Evolutionary conservation across 108 stramenopile species (phyloP).

Genomic region (Thalassiosira profunda): DNA sequence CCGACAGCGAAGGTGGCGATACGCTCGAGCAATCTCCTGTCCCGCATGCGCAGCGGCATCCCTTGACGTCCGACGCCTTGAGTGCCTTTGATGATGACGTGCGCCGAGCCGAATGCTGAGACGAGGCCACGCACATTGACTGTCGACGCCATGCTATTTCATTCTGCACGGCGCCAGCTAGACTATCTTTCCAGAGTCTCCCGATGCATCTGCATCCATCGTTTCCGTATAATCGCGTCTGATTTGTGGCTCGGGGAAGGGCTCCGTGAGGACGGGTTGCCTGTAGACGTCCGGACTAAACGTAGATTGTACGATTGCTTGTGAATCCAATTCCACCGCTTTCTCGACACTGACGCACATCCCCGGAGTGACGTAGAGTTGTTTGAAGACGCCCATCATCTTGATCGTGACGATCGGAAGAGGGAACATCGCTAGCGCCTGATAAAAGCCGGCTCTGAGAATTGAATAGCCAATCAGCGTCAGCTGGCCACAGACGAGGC

Average conservation of each 20-base stretch:
- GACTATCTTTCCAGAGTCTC: conserved; percentile 25
- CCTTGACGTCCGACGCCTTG: background rate
- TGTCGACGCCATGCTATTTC: background rate
- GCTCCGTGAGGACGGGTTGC: conserved; percentile 84
- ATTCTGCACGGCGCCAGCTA: background rate
- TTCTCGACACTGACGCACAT: conserved; percentile 45
- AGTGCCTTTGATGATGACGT: conserved; percentile 4
- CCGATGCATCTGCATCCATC: background rate
- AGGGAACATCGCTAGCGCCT: conserved; percentile 45
- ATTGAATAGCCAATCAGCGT: conserved; percentile 56
- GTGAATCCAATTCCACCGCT: conserved; percentile 54
- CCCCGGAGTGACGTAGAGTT: conserved; percentile 41
- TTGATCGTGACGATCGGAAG: conserved; percentile 55
- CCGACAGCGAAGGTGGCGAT: background rate
- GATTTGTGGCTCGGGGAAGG: conserved; percentile 1
- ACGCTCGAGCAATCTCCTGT: too few species aligned
- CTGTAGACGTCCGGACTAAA: conserved; percentile 59
- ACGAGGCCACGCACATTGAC: background rate
- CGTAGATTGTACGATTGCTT: conserved; percentile 17
- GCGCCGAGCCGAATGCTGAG: conserved; percentile 7
- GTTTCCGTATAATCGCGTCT: background rate
- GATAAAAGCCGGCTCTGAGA: conserved; percentile 50
- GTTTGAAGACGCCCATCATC: conserved; percentile 57
- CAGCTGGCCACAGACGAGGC: conserved; percentile 51
- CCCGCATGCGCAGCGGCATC: background rate